Percentiles rank a stretch among this genome's conserved stretches.
Evolutionary conservation across 768 basidiomycete species (phyloP).

Genomic region (Macrolepiota albuminosa): DNA sequence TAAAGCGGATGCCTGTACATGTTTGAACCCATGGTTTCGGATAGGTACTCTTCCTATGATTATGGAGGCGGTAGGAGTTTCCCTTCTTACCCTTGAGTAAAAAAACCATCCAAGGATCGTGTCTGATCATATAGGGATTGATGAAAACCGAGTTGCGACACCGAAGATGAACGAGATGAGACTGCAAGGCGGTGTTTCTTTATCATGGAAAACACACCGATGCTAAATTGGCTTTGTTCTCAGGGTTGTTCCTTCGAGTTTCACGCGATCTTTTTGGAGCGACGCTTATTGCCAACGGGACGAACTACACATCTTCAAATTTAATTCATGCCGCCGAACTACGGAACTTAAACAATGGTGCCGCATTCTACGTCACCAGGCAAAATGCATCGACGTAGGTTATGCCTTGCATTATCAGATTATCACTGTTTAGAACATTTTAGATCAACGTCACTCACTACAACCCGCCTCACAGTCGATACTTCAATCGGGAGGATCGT

Average conservation of each 20-base stretch:
- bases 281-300: slow-evolving; percentile 44
- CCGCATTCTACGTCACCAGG: slow-evolving; percentile 46
- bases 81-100: neutral
- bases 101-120: neutral
- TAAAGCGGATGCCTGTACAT: neutral
- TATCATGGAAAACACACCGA: neutral
- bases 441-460: slow-evolving; percentile 41
- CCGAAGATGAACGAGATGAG: slow-evolving; percentile 52
- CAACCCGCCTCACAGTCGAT: slow-evolving; percentile 36
- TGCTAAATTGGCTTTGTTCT: neutral
- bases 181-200: slow-evolving; percentile 34
- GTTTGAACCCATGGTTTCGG: neutral
- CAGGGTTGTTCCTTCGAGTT: slow-evolving; percentile 49
- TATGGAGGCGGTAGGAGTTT: slow-evolving; percentile 42
- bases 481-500: slow-evolving; percentile 35
- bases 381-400: slow-evolving; percentile 39
- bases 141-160: slow-evolving; percentile 44
- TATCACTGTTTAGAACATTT: neutral
- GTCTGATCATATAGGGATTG: slow-evolving; percentile 34
- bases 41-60: slow-evolving; percentile 51
- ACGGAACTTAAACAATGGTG: slow-evolving; percentile 37
- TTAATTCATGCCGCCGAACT: slow-evolving; percentile 43
- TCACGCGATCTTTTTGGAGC: slow-evolving; percentile 42
- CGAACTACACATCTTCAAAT: slow-evolving; percentile 40
- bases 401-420: neutral